A percentile compares a stretch with the other conserved stretches of the same genome.
Evolutionary conservation across 1,139 yeast genomes (phyloP).

Genomic region (Yamadazyma epiphylla): DNA sequence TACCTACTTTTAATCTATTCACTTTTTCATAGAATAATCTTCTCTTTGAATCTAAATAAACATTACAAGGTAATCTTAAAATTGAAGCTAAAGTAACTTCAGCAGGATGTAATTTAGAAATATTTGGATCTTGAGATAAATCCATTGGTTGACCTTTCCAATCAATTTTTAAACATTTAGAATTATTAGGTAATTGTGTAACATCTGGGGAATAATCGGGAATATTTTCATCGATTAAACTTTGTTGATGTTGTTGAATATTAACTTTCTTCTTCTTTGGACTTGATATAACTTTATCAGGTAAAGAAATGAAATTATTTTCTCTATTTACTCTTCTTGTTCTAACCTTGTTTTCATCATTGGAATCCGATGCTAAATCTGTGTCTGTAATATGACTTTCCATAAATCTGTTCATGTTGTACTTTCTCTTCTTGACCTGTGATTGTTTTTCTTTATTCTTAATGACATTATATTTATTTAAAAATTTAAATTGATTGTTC

Average conservation of each 20-base stretch:
- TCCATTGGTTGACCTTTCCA: conserved; percentile 99
- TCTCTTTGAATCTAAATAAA: conserved; percentile 88
- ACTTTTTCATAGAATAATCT: conserved; percentile 88
- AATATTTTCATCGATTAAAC: conserved; percentile 52
- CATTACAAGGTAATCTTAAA: conserved; percentile 81
- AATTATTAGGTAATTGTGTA: conserved; percentile 54
- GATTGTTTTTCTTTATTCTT: conserved; percentile 17
- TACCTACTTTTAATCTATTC: conserved; percentile 63
- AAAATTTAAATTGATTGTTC: conserved; percentile 44
- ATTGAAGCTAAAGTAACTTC: conserved; percentile 85
- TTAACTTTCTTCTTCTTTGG: conserved; percentile 35
- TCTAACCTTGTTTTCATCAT: conserved; percentile 50
- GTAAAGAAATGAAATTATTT: conserved; percentile 8
- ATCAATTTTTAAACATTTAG: conserved; percentile 76
- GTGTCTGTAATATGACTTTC: conserved; percentile 11
- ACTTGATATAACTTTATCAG: conserved; percentile 11
- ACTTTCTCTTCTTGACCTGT: conserved; percentile 20
- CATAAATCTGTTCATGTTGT: conserved; percentile 24
- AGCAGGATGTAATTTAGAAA: conserved; percentile 78
- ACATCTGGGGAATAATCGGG: conserved; percentile 79
- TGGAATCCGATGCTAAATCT: conserved; percentile 19
- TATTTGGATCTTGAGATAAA: conserved; percentile 70
- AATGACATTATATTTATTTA: conserved; percentile 43
- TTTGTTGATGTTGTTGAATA: conserved; percentile 35
- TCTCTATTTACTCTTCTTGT: conserved; percentile 39